Base-by-base conservation (phyloP, 441 rosid genomes). In the Codiaeum variegatum region DNA sequence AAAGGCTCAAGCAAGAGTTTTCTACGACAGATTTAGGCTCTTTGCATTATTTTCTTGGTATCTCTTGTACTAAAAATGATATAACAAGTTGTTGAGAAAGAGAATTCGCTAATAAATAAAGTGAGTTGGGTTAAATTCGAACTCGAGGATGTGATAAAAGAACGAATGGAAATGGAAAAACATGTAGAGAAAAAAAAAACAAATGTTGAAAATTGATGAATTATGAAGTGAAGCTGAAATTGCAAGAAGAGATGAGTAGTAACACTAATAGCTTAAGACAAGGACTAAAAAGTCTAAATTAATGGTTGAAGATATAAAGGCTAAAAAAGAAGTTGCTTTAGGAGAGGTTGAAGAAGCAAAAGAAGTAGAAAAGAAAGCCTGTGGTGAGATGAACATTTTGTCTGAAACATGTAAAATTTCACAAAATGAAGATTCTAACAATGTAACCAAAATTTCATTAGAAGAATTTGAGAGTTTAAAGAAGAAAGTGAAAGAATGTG, bases 61-160 rank as follows among this genome's bases (percentile, higher is more conserved):
- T n/a, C n/a, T n/a, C n/a, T n/a, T n/a, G n/a, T n/a, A n/a, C n/a
- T n/a, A 2, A 86, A 75, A 74, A 77, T 73, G n/a, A 83, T 94
- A 58, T 89, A 90, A 56, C 66, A 69, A 29, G 85, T 86, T 24
- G 88, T 91, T 1, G 88, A 86, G 32, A 91, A 94, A 34, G 97
- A 94, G 77, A 77, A 77, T 66, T 71, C 79, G 6, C 90, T 87
- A 11, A 71, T 91, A 19, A 78, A 79, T 40, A 69, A 67, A 47
- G 85, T 91, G 65, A 76, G 67, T 42, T 73, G 80, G 28, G 80
- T 90, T 1, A 71, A 79, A 78, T 31, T 73, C 62, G 94, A 90
- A 61, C 28, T 91, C 58, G 97, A 89, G 66, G 85, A 85, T 36
- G 79, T 82, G 75, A 81, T 80, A 77, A 83, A 72, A 52, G 85